Evolutionary conservation across 139 green algal genomes (phyloP), one percentile per base, ranked within the genome.

Genomic region (Chlamydomonas sp.): DNA sequence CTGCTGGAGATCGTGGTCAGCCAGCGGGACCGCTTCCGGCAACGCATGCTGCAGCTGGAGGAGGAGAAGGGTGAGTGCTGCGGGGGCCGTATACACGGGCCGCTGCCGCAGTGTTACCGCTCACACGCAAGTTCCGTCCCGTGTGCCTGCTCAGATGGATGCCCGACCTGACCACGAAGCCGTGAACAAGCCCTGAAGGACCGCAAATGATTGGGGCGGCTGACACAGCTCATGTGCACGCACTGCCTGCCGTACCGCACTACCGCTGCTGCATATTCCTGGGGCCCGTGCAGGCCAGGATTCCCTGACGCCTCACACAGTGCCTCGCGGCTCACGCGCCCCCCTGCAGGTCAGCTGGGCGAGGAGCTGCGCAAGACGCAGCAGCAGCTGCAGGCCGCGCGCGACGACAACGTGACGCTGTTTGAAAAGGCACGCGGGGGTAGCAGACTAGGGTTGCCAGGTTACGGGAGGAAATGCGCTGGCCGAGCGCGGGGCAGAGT

Each of bases 11-110:
- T 95, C 62, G 82, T 95, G 63, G 90, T 90, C 18, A 85, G 72
- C 18, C 92, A 95, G 85, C 67, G 92, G 49, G 90, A 95, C 77
- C 83, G 92, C n/a, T 95, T 93, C 84, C 81, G 90, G 68, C 79
- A 85, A 61, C 74, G 90, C 6, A 80, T 83, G 69, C 68, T 66
- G 59, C 86, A 91, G 83, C 72, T 90, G 76, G 90, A 93, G 76
- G 90, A 91, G 58, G 90, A 93, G 57, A 93, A 91, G 69, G 74
- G 90, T 91, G 69, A 69, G 89, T 16, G 16, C 20, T 16, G 16
- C 20, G n/a, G 57, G 63, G 63, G 18, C 8, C 9, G 60, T 82
- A 66, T 31, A 18, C 64, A 57, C 73, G 4, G 3, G 20, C 58
- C 57, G 12, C 76, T 81, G 6, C 77, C 16, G 15, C 4, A 18